Base-by-base conservation (phyloP, 2,329 filamentous ascomycete species). In the Fusarium sp. region DNA sequence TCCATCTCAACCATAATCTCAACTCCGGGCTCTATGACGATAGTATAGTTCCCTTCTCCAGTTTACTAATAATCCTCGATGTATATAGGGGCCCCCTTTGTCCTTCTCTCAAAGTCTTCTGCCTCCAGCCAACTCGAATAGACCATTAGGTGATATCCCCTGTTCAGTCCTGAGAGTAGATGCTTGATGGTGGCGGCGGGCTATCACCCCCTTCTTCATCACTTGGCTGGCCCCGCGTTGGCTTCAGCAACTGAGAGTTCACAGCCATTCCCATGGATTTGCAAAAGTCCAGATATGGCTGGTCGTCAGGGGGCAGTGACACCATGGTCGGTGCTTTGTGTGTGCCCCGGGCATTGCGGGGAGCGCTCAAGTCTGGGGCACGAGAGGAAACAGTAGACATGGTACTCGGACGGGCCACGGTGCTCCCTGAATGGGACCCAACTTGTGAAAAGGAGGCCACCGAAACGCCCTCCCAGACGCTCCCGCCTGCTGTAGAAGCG, bases 221-320 rank as follows among this genome's bases (percentile, higher is more conserved):
- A 14, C 40, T 25, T 23, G 18, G 8, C 18, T 14, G 18, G 18
- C 42, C 27, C 23, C 9, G 44, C 44, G n/a, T 27, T 27, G 27
- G 42, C 14, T 16, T n/a, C 5, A 27, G 8, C 3, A 27, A 6
- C 5, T n/a, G 3, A 10, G n/a, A 46, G 13, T 23, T 33, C 10
- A 33, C 29, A 11, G 23, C 20, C 23, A 70, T 6, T 6, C 58
- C 57, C 42, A 29, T 50, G 57, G 13, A 16, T 27, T 61, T 29
- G 29, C 68, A 70, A 11, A 70, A 71, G n/a, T 50, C 61, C 9
- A 62, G 11, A 25, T 71, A 62, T 33, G 67, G 67, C 34, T 23
- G 23, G 10, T 65, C 7, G 8, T 56, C 61, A 23, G 61, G 51
- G 40, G 18, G 20, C 2, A 29, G 4, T 3, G 61, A 62, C 10